phyloP scores from a whole-genome alignment of 176 grass and related monocot genomes.

The Tillandsia leiboldiana region DNA sequence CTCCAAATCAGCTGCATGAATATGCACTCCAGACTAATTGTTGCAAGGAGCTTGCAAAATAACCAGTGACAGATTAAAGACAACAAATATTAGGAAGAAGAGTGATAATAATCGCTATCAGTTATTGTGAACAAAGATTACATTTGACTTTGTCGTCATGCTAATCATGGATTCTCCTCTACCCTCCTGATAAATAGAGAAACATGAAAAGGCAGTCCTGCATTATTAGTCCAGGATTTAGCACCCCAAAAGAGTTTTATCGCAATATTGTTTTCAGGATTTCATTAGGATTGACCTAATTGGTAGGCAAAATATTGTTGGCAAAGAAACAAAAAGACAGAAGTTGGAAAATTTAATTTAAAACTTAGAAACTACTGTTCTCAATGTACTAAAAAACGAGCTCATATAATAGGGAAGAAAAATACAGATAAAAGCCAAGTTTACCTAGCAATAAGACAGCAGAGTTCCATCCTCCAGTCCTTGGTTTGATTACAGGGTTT shows the following conservation, averaged over 20 bases:
- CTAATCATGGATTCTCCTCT: background rate
- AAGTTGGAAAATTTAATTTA: background rate
- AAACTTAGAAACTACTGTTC: background rate
- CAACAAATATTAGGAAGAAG: background rate
- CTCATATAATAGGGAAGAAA: background rate
- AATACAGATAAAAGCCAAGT: background rate
- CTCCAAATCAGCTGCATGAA: constrained; percentile 11
- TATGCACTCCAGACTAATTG: constrained; percentile 10
- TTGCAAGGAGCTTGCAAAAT: constrained; percentile 4
- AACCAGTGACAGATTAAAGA: background rate
- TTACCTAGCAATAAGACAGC: constrained; percentile 60
- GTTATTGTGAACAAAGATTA: too few species aligned
- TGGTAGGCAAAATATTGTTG: background rate
- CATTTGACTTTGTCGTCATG: background rate
- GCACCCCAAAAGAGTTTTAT: background rate
- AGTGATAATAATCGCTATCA: background rate
- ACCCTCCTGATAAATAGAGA: background rate
- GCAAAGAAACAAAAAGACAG: background rate
- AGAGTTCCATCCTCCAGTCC: constrained; percentile 55
- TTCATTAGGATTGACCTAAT: background rate
- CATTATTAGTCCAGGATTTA: background rate
- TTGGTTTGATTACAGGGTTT: constrained; percentile 43
- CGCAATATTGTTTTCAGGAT: background rate
- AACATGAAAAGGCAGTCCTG: background rate
- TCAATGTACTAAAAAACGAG: background rate